These are phyloP conservation scores for Pseudogymnoascus sp. DNA, from an alignment of 2,329 filamentous ascomycete genomes.

Conservation along the genomic window DNA sequence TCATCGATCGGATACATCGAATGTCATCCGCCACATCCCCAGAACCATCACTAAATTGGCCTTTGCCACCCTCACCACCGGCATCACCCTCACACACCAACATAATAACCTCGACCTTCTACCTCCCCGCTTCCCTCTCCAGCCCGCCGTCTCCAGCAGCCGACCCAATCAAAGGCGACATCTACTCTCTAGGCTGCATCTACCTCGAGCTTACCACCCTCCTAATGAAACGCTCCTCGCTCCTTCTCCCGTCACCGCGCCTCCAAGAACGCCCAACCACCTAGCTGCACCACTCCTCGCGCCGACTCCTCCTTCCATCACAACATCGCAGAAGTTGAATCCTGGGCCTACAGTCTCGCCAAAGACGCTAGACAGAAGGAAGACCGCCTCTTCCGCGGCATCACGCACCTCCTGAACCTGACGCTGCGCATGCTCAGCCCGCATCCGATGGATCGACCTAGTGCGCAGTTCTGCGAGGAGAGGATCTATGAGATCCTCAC, in stretches of 20 bases:
- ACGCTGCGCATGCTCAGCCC: slow-evolving; percentile 46
- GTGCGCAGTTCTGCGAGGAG: slow-evolving; percentile 43
- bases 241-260: slow-evolving; percentile 56
- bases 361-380: slow-evolving; percentile 44
- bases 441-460: slow-evolving; percentile 44
- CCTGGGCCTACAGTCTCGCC: slow-evolving; percentile 55
- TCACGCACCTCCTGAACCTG: slow-evolving; percentile 44
- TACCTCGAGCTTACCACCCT: slow-evolving; percentile 64
- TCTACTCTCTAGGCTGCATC: slow-evolving; percentile 66
- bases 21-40: slow-evolving; percentile 21
- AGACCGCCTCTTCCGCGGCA: slow-evolving; percentile 41
- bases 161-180: slow-evolving; percentile 52
- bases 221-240: slow-evolving; percentile 56
- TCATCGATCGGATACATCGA: slow-evolving; percentile 31
- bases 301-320: slow-evolving; percentile 64
- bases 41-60: slow-evolving; percentile 12
- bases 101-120: slow-evolving; percentile 20
- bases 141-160: slow-evolving; percentile 34
- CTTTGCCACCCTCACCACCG: neutral
- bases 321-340: slow-evolving; percentile 58
- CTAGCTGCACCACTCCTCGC: slow-evolving; percentile 26
- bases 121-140: neutral
- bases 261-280: neutral
- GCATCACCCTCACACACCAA: slow-evolving; percentile 19
- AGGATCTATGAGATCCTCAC: slow-evolving; percentile 45